phyloP scores from a whole-genome alignment of 2,329 filamentous ascomycete species.

The Ilyonectria mors-panacis region DNA sequence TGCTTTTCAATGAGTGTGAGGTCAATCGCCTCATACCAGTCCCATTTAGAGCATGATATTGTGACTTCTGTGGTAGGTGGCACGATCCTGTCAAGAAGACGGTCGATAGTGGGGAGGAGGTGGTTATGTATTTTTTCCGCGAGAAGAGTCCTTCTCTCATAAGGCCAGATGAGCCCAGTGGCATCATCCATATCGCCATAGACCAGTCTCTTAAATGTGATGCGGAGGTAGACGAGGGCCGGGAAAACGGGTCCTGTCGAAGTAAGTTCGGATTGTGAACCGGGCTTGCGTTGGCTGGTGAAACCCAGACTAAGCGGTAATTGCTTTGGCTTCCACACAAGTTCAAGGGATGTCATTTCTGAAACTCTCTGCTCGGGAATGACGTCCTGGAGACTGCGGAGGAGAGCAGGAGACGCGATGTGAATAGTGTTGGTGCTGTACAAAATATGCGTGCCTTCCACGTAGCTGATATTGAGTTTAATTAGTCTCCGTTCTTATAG shows the following conservation, averaged over 20 bases:
- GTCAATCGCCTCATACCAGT: conserved; percentile 36
- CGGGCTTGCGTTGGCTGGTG: background rate
- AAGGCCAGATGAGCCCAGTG: conserved; percentile 33
- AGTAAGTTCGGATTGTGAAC: background rate
- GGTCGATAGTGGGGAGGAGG: conserved; percentile 31
- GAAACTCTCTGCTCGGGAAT: conserved; percentile 29
- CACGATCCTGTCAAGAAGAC: conserved; percentile 30
- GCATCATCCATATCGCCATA: conserved; percentile 29
- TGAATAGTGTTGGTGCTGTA: conserved; percentile 49
- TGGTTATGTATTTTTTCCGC: conserved; percentile 24
- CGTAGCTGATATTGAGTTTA: conserved; percentile 35
- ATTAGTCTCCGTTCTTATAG: background rate
- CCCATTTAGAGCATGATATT: conserved; percentile 36
- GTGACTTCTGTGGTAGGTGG: conserved; percentile 32
- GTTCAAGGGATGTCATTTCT: conserved; percentile 35
- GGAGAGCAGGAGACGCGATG: conserved; percentile 37
- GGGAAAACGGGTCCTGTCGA: conserved; percentile 24
- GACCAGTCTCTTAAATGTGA: conserved; percentile 27
- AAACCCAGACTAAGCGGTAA: conserved; percentile 28
- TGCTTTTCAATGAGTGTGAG: conserved; percentile 32
- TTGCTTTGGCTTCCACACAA: conserved; percentile 34
- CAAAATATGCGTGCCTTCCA: conserved; percentile 47
- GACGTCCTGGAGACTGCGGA: conserved; percentile 34
- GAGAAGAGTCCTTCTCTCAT: conserved; percentile 27
- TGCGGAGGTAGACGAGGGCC: conserved; percentile 30